A percentile compares a stretch with the other conserved stretches of the same genome.
phyloP scores from a whole-genome alignment of 805 yeast species.

The Candida boleticola region DNA sequence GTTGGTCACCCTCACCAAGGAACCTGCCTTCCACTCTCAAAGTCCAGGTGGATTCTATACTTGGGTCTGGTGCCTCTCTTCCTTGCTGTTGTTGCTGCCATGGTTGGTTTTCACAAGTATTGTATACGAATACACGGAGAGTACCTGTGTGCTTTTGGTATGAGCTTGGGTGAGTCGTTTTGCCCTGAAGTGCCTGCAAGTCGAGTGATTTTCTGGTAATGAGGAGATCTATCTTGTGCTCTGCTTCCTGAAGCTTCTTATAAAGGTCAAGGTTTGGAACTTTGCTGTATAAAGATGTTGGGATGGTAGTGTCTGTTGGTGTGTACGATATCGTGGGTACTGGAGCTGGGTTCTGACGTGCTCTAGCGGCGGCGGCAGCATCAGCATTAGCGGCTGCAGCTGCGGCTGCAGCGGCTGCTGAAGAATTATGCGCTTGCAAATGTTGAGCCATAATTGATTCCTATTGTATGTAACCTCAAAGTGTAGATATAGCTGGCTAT shows the following conservation, averaged over 20 bases:
- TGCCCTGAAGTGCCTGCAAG: slow-evolving; percentile 62
- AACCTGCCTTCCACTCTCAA: slow-evolving; percentile 85
- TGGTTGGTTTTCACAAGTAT: slow-evolving; percentile 80
- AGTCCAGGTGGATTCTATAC: slow-evolving; percentile 66
- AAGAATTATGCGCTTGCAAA: slow-evolving; percentile 5
- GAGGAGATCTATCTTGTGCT: slow-evolving; percentile 74
- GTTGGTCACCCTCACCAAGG: slow-evolving; percentile 45
- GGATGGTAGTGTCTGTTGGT: slow-evolving; percentile 42
- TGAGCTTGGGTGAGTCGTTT: slow-evolving; percentile 36
- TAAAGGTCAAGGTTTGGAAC: slow-evolving; percentile 74
- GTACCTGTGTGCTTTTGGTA: slow-evolving; percentile 50
- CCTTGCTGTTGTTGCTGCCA: slow-evolving; percentile 56
- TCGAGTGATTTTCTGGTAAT: slow-evolving; percentile 83
- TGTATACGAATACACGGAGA: slow-evolving; percentile 78
- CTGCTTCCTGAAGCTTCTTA: slow-evolving; percentile 75
- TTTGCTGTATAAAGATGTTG: slow-evolving; percentile 33
- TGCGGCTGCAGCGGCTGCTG: slow-evolving; percentile 19
- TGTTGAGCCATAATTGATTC: not conserved
- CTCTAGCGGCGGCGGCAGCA: slow-evolving; percentile 19
- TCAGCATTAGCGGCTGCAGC: slow-evolving; percentile 5
- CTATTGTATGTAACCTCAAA: not conserved
- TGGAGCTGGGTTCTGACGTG: slow-evolving; percentile 31
- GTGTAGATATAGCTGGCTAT: too few species aligned
- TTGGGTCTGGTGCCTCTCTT: slow-evolving; percentile 15
- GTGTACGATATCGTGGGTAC: slow-evolving; percentile 40